Evolutionary conservation across 106 monocot species (phyloP).

Genomic region (Dendrobium chrysotoxum): DNA sequence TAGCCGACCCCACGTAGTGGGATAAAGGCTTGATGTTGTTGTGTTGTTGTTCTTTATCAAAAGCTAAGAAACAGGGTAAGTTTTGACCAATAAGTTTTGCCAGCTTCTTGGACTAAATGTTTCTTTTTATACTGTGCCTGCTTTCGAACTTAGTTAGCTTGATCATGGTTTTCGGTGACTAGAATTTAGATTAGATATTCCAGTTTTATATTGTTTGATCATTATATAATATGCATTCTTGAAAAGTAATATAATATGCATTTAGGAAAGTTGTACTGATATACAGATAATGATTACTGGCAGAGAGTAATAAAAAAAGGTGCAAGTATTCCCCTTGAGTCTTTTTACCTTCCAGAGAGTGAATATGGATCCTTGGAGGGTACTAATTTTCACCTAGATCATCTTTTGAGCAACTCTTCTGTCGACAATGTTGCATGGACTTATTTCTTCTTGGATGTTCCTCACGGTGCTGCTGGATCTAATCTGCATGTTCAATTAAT

Average conservation of each 20-base stretch:
- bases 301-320: constrained; percentile 52
- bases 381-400: constrained; percentile 10
- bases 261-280: constrained; percentile 4
- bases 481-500: constrained; percentile 54
- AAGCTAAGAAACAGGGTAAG: not conserved
- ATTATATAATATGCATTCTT: not conserved
- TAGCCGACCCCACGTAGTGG: too few species aligned
- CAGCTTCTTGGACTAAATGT: not conserved
- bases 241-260: not conserved
- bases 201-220: not conserved
- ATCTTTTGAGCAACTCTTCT: constrained; percentile 58
- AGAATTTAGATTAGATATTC: not conserved
- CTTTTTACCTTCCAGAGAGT: constrained; percentile 64
- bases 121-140: not conserved
- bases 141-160: not conserved
- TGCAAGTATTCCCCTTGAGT: constrained; percentile 42
- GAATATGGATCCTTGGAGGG: constrained; percentile 13
- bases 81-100: not conserved
- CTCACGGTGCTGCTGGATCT: constrained; percentile 70
- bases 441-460: constrained; percentile 66
- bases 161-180: not conserved
- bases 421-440: constrained; percentile 54
- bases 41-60: not conserved
- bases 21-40: too few species aligned
- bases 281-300: constrained; percentile 13